Percentiles rank a stretch among this genome's conserved stretches.
Conservation (phyloP, 164 flowering plant genomes). For the Cinnamomum chago region DNA sequence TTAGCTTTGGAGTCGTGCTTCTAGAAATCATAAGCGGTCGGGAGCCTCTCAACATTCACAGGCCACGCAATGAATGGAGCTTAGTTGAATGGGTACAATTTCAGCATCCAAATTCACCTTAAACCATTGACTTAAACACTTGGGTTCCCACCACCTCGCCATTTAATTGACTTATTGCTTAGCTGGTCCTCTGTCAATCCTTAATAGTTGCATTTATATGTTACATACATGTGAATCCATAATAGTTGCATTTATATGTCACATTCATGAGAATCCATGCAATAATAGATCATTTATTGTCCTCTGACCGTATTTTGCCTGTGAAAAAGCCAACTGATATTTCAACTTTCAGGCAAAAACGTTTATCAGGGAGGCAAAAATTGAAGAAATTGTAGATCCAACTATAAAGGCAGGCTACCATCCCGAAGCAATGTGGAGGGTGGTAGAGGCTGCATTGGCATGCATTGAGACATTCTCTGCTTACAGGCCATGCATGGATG, state of each 20-base stretch:
- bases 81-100: slow-evolving; percentile 75
- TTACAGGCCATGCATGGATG: slow-evolving; percentile 62
- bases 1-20: slow-evolving; percentile 81
- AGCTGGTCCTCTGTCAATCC: not conserved
- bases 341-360: slow-evolving; percentile 51
- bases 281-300: not conserved
- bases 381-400: slow-evolving; percentile 73
- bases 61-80: slow-evolving; percentile 79
- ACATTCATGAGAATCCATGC: not conserved
- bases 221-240: not conserved
- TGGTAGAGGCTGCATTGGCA: slow-evolving; percentile 64
- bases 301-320: not conserved
- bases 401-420: slow-evolving; percentile 63
- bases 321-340: not conserved
- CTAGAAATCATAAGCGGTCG: slow-evolving; percentile 75
- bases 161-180: not conserved
- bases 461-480: slow-evolving; percentile 66
- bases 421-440: slow-evolving; percentile 81
- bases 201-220: not conserved
- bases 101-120: not conserved
- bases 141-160: not conserved
- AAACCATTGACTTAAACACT: no score
- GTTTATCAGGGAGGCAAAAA: slow-evolving; percentile 48
- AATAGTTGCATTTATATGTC: not conserved
- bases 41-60: slow-evolving; percentile 72